Evolutionary conservation across 2,329 filamentous ascomycete species (phyloP).

Genomic region (Cladosporium sp.): DNA sequence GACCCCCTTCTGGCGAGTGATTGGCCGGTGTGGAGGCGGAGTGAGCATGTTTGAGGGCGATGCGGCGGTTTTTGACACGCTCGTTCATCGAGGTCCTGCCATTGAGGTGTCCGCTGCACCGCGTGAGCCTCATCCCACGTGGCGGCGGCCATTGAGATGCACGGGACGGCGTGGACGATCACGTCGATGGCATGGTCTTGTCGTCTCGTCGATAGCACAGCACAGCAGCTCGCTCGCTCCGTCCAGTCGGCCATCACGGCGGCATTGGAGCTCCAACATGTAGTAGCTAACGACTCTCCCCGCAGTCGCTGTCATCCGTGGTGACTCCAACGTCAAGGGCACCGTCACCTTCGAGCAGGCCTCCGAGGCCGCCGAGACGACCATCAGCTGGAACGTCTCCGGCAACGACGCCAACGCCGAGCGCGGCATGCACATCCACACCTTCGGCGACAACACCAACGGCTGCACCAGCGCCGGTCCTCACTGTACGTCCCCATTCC

Average conservation of each 20-base stretch:
- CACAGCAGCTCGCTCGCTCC: too few relatives aligned
- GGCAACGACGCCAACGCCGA: constrained; percentile 92
- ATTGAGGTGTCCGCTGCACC: constrained; percentile 4
- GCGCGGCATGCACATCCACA: constrained; percentile 98
- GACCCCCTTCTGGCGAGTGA: constrained; percentile 11
- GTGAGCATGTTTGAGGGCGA: constrained; percentile 29
- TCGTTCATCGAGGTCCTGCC: constrained; percentile 6
- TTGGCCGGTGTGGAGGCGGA: constrained; percentile 33
- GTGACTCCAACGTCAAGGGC: constrained; percentile 92
- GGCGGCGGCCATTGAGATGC: too few relatives aligned
- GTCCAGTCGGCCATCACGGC: too few relatives aligned
- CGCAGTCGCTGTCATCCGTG: constrained; percentile 89
- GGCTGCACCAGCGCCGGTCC: constrained; percentile 97
- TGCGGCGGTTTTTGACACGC: not conserved
- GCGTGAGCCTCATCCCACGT: too few relatives aligned
- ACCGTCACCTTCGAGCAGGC: constrained; percentile 94
- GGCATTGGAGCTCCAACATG: constrained; percentile 1
- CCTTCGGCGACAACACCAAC: constrained; percentile 99
- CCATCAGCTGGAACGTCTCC: constrained; percentile 83
- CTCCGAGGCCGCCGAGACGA: constrained; percentile 74
- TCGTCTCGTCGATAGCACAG: too few relatives aligned
- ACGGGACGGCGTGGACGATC: too few relatives aligned
- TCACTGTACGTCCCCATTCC: constrained; percentile 65
- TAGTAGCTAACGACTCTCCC: constrained; percentile 18
- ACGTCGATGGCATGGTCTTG: too few relatives aligned